Base-by-base conservation (phyloP, 148 eudicot genomes). In the Fallopia convolvulus region DNA sequence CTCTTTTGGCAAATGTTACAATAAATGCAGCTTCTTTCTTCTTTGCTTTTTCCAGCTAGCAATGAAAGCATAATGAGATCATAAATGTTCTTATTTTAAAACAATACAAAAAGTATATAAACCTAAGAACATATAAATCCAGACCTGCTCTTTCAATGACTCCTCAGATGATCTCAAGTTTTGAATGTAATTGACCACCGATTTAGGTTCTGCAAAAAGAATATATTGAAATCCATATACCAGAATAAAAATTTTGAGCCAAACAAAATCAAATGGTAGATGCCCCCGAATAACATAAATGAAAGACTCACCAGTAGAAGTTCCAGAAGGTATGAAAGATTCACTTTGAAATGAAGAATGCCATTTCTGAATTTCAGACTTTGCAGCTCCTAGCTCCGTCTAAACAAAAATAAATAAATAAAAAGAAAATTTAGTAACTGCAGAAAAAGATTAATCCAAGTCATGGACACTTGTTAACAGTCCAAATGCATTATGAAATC, bases 1-100 rank as follows among this genome's bases (percentile, higher is more conserved):
- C 99, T 53, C 98, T 88, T 77, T 96, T 96, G 47, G 99, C 93
- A 91, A 91, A 89, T 39, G 97, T 93, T 75, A 93, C 97, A 79
- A 93, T 90, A 81, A 93, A 93, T 18, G 98, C 99, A 74, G 99
- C 99, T 89, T 96, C 99, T 85, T 91, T 96, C 77, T 90, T 96
- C 85, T 93, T 96, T 76, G 98, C 97, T 75, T 91, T 96, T 74
- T 96, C 99, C 75, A 93, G 87, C 99, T 96, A 85, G 79, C 30
- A 78, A 18, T 74, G 26, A 77, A 80, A 78, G 21, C 76, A 74
- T 47, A 40, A 79, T 55, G 26, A 77, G 49, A 36, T 46, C 76
- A 52, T 52, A 39, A 7, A 78, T 56, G 20, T 68, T 33, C 46
- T 15, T 4, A 36, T 18, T 33, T 6, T 1, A 53, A 48, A 8